Conservation (phyloP, 306 rosid species). For the Acacia melanoxylon region DNA sequence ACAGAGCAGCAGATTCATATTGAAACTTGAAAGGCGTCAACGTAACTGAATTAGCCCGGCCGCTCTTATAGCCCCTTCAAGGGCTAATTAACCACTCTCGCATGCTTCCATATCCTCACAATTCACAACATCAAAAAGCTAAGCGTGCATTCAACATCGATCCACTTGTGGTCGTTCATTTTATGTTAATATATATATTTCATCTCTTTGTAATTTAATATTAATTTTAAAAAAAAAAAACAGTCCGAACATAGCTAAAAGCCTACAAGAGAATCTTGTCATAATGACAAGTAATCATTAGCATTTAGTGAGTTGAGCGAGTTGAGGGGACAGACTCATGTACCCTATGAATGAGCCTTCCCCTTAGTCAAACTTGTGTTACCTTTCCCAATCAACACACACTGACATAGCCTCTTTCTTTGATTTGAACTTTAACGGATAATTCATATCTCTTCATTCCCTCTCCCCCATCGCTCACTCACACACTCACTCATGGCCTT, state of each 20-base stretch:
- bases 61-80: background rate
- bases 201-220: no score
- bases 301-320: conserved; percentile 33
- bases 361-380: conserved; percentile 68
- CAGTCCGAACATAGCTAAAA: background rate
- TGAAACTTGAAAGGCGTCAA: background rate
- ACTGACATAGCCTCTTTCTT: conserved; percentile 35
- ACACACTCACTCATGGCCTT: conserved; percentile 47
- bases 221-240: no score
- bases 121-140: background rate
- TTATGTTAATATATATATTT: no score
- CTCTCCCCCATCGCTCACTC: background rate
- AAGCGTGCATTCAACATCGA: background rate
- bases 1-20: background rate
- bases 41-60: background rate
- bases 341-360: background rate
- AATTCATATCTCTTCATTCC: conserved; percentile 6
- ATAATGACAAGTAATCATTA: background rate
- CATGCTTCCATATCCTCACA: background rate
- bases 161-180: no score
- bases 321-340: background rate
- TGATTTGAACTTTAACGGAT: background rate
- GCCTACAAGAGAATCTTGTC: background rate
- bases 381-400: conserved; percentile 53
- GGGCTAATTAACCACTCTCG: background rate